phyloP scores from a whole-genome alignment of 495 filamentous ascomycete genomes.

The Gamarada debralockiae region DNA sequence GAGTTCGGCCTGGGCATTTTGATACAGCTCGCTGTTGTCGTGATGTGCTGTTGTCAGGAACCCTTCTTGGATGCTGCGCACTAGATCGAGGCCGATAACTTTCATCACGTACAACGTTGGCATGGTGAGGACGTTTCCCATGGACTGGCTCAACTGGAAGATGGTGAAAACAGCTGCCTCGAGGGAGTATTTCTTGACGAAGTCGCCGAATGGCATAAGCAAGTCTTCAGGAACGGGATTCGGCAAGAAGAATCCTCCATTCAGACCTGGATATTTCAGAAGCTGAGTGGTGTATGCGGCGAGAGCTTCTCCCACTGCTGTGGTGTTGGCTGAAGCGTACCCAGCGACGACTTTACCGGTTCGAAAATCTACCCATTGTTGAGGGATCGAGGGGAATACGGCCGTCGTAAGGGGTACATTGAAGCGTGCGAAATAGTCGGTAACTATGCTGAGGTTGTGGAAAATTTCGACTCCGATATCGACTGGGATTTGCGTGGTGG shows the following conservation, averaged over 20 bases:
- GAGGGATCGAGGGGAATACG: not conserved
- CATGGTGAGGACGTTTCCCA: slow-evolving; percentile 19
- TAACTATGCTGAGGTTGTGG: slow-evolving; percentile 24
- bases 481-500: not conserved
- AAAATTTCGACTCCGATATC: slow-evolving; percentile 10
- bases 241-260: slow-evolving; percentile 27
- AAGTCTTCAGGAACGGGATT: slow-evolving; percentile 30
- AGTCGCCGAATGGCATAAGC: slow-evolving; percentile 30
- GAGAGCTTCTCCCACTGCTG: slow-evolving; percentile 19
- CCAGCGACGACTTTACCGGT: slow-evolving; percentile 15
- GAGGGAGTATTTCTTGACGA: slow-evolving; percentile 30
- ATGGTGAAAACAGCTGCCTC: slow-evolving; percentile 12
- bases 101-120: slow-evolving; percentile 29
- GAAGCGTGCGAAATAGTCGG: slow-evolving; percentile 39
- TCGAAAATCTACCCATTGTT: slow-evolving; percentile 4
- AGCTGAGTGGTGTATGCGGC: slow-evolving; percentile 29
- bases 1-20: slow-evolving; percentile 29
- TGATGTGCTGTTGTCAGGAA: slow-evolving; percentile 31
- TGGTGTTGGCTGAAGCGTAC: slow-evolving; percentile 17
- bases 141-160: slow-evolving; percentile 11
- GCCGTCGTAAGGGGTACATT: slow-evolving; percentile 22
- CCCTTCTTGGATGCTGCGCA: slow-evolving; percentile 16
- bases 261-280: slow-evolving; percentile 32
- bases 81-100: slow-evolving; percentile 16
- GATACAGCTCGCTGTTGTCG: slow-evolving; percentile 41